Evolutionary conservation across 106 monocot genomes (phyloP), one percentile per base, ranked within the genome.

Genomic region (Dendrobium nobile): DNA sequence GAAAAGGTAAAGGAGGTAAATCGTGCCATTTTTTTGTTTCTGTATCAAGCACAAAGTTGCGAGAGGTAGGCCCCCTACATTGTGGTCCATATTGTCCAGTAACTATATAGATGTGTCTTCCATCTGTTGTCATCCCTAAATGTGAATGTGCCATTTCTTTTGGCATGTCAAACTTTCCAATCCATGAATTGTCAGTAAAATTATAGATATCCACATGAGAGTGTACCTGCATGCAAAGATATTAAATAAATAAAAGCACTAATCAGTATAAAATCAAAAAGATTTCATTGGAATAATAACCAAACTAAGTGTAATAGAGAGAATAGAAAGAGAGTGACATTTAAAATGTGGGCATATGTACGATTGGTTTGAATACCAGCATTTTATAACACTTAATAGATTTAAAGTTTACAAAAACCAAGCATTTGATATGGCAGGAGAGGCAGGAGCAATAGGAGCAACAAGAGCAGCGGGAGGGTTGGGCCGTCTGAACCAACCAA

Each of bases 91-190:
- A 94, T 82, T 98, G 97, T 11, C 97, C 97, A 55, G 91, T 88
- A 59, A 98, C 86, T 72, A 92, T 82, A 82, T 94, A 94, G 72
- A 98, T 94, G 77, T 87, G 91, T 83, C 92, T 83, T n/a, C 97
- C 92, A 87, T 98, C 97, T 43, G 92, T 98, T 70, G 79, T 88
- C 88, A 94, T 92, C 68, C 97, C 97, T 84, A 98, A 80, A 84
- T 98, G 97, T 80, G 97, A 98, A 87, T 98, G 90, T 79, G 97
- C 97, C 97, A 98, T 98, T 79, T 94, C 97, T 80, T 94, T 92
- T 16, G 98, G 98, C 92, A 91, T 92, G 54, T 90, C 89, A 85
- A 98, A 87, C 80, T 86, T 87, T 83, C 74, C 90, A 72, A 90
- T 91, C 98, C 98, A 98, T 65, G 94, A 89, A 84, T 98, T 89